Base-by-base conservation (phyloP, 345 rosid genomes). In the Litchi chinensis region DNA sequence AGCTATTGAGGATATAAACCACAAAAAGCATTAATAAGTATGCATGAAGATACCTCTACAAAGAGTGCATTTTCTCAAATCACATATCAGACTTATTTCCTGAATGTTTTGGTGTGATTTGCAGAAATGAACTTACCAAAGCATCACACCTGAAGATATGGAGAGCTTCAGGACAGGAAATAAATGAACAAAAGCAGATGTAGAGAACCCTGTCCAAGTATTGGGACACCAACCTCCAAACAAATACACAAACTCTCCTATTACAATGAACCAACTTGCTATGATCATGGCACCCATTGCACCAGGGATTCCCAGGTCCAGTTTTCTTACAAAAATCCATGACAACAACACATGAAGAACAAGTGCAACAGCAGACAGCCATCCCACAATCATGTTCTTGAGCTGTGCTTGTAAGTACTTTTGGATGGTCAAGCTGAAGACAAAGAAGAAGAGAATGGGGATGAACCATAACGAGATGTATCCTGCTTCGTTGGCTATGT, bases 191-290 rank as follows among this genome's bases (percentile, higher is more conserved):
- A 91, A 89, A 21, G 92, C 86, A 71, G 84, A 87, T 39, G 18
- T 41, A 21, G 85, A 80, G 75, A 93, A 89, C 0, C 97, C 95
- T n/a, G 79, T 90, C 95, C 97, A 90, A 10, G 93, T 89, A 10
- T 82, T 5, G 5, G 91, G 88, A 77, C 97, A 93, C 93, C 95
- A 87, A 8, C 95, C 93, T 1, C 95, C 89, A 24, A 90, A 85
- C 15, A 88, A 46, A 62, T 89, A 91, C 48, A 80, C 77, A 56
- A 85, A 63, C 37, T 44, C 62, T 40, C 83, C 83, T 1, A 82
- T 57, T 0, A 82, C 56, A 12, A 62, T 13, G 3, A 77, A 54
- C 88, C 86, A 87, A 39, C 50, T 24, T 0, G 84, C 71, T 8
- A 80, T 62, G 6, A 72, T 83, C 81, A 87, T 65, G 0, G 87